A percentile compares a stretch with the other conserved stretches of the same genome.
Conservation (phyloP, 2,329 filamentous ascomycete species). For the Alternaria sp. region DNA sequence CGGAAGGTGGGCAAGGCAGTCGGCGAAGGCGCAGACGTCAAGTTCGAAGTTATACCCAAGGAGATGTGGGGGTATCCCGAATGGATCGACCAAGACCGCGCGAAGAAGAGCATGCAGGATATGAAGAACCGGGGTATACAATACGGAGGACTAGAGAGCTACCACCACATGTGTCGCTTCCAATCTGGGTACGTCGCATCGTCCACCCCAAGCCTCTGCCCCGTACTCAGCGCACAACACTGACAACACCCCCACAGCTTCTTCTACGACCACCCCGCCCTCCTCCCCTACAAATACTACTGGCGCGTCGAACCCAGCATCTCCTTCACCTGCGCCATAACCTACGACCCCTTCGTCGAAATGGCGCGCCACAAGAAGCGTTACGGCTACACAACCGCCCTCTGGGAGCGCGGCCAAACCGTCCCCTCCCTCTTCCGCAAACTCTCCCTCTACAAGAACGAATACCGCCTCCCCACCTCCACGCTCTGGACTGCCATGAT, state of each 20-base stretch:
- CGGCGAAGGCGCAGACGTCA: constrained; percentile 72
- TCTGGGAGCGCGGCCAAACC: constrained; percentile 90
- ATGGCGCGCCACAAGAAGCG: constrained; percentile 97
- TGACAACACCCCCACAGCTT: constrained; percentile 50
- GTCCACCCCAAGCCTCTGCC: not conserved
- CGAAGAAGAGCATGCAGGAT: constrained; percentile 73
- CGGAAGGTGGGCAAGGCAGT: constrained; percentile 76
- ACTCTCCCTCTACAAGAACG: constrained; percentile 17
- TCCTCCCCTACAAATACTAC: constrained; percentile 82
- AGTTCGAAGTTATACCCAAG: constrained; percentile 82
- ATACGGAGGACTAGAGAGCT: constrained; percentile 81
- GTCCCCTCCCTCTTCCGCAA: constrained; percentile 64
- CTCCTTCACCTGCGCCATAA: constrained; percentile 95
- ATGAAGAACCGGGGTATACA: constrained; percentile 81
- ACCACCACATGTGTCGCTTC: constrained; percentile 98
- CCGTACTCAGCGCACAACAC: not conserved
- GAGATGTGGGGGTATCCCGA: constrained; percentile 85
- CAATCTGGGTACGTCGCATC: constrained; percentile 57
- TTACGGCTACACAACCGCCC: constrained; percentile 94
- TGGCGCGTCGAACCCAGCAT: constrained; percentile 98
- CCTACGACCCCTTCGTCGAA: constrained; percentile 95
- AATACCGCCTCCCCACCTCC: constrained; percentile 9
- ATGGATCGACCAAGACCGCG: constrained; percentile 58
- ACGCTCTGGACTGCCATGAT: constrained; percentile 24
- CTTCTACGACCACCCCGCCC: constrained; percentile 92